These are phyloP conservation scores for Ajuga reptans DNA, from an alignment of 305 asterid genomes.

Conservation along the genomic window DNA sequence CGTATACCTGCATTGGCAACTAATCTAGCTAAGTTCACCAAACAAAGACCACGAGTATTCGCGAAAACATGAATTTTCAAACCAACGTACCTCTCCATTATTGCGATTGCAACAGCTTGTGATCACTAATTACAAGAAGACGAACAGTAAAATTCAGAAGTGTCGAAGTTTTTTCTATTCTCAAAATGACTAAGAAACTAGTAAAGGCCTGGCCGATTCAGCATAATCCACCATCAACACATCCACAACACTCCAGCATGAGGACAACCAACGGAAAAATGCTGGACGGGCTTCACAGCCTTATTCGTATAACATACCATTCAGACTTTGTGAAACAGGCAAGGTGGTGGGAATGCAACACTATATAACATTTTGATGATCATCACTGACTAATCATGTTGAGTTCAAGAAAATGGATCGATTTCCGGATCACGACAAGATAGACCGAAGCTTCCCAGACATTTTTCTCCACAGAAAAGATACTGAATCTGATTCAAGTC, in stretches of 20 bases:
- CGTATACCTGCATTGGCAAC: constrained; percentile 55
- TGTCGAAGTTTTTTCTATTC: constrained; percentile 23
- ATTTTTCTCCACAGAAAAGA: constrained; percentile 18
- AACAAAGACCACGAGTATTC: neutral
- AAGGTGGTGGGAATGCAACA: constrained; percentile 27
- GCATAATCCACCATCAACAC: constrained; percentile 50
- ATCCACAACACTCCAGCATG: constrained; percentile 28
- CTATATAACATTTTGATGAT: constrained; percentile 43
- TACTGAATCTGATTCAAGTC: constrained; percentile 27
- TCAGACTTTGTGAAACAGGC: constrained; percentile 29
- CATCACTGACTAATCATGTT: constrained; percentile 23
- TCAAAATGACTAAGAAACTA: constrained; percentile 31
- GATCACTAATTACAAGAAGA: constrained; percentile 32
- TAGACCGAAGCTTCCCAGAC: constrained; percentile 30
- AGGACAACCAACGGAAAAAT: constrained; percentile 30
- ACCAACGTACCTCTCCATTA: constrained; percentile 69
- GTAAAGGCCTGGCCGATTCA: constrained; percentile 45
- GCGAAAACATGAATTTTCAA: neutral
- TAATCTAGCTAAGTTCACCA: constrained; percentile 1
- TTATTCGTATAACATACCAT: constrained; percentile 39
- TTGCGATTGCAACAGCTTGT: constrained; percentile 36
- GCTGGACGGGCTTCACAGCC: constrained; percentile 52
- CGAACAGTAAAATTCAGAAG: constrained; percentile 20
- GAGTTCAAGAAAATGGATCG: constrained; percentile 23
- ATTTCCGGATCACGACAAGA: constrained; percentile 29